Conservation (phyloP, 176 grass and related monocot species). For the Chloris gayana region DNA sequence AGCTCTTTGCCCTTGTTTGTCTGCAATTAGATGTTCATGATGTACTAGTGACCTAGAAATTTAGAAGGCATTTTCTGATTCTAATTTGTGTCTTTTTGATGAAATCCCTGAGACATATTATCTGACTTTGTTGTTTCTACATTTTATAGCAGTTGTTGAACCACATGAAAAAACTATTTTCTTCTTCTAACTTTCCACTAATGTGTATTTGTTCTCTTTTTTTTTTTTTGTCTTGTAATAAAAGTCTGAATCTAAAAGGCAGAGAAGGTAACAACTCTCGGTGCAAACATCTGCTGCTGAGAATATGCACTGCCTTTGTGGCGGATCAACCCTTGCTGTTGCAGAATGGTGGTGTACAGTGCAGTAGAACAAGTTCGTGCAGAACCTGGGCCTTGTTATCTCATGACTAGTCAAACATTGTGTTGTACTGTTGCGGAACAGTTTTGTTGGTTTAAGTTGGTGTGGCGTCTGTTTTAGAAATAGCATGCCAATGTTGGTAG, state of each 20-base stretch:
- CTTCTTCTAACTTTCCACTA: not conserved
- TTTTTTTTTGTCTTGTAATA: constrained; percentile 5
- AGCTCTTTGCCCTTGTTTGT: constrained; percentile 15
- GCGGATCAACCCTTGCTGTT: not conserved
- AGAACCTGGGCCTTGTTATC: constrained; percentile 10
- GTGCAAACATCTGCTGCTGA: not conserved
- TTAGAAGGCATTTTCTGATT: not conserved
- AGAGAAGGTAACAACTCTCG: constrained; percentile 56
- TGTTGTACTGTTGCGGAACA: constrained; percentile 12
- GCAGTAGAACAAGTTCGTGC: constrained; percentile 53
- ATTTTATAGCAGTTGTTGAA: not conserved
- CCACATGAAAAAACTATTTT: not conserved
- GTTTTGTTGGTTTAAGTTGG: constrained; percentile 9
- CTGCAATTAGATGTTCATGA: not conserved
- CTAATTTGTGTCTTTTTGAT: not conserved
- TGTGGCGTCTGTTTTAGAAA: not conserved
- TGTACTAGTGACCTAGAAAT: not conserved
- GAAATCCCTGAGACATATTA: not conserved
- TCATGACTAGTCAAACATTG: constrained; percentile 22
- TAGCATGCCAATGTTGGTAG: not conserved
- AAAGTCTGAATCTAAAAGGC: constrained; percentile 72
- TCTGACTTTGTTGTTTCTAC: not conserved
- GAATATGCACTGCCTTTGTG: constrained; percentile 24
- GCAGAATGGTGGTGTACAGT: constrained; percentile 55
- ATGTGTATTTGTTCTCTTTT: not conserved